Percentiles rank a stretch among this genome's conserved stretches.
These are phyloP conservation scores for Alternaria angustiovoidea DNA, from an alignment of 2,329 filamentous ascomycete genomes.

Conservation along the genomic window DNA sequence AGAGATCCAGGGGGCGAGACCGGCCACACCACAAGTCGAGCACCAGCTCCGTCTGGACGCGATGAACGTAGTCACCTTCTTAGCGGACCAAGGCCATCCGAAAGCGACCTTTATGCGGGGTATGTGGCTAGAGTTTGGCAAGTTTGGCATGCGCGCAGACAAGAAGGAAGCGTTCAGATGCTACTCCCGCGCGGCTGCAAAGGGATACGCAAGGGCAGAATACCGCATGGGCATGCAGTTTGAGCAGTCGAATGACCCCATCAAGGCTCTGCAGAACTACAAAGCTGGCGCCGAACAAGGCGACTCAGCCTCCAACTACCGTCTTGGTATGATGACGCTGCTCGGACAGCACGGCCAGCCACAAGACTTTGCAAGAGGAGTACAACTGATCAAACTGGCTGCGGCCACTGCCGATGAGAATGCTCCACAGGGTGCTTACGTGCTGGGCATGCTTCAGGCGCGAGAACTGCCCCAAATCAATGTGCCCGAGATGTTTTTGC, in stretches of 20 bases:
- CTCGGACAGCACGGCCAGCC: slow-evolving; percentile 90
- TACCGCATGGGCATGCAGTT: slow-evolving; percentile 99
- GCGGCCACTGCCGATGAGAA: slow-evolving; percentile 94
- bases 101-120: slow-evolving; percentile 93
- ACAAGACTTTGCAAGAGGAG: slow-evolving; percentile 78
- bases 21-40: slow-evolving; percentile 84
- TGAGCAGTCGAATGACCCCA: slow-evolving; percentile 90
- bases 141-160: slow-evolving; percentile 88
- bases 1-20: slow-evolving; percentile 66
- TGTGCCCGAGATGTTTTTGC: slow-evolving; percentile 75
- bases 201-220: slow-evolving; percentile 86
- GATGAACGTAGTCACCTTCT: slow-evolving; percentile 87
- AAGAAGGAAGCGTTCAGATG: slow-evolving; percentile 92
- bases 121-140: slow-evolving; percentile 98
- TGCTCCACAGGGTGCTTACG: slow-evolving; percentile 92
- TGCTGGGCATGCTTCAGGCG: slow-evolving; percentile 93
- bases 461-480: slow-evolving; percentile 90
- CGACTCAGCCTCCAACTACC: slow-evolving; percentile 87
- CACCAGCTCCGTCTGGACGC: slow-evolving; percentile 89
- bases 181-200: slow-evolving; percentile 85
- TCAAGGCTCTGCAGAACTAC: slow-evolving; percentile 92
- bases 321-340: slow-evolving; percentile 96
- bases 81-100: slow-evolving; percentile 90
- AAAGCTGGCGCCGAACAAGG: slow-evolving; percentile 78
- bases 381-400: slow-evolving; percentile 83